A percentile compares a stretch with the other conserved stretches of the same genome.
phyloP scores from a whole-genome alignment of 352 stramenopile species.

The Hyaloperonospora brassicae region DNA sequence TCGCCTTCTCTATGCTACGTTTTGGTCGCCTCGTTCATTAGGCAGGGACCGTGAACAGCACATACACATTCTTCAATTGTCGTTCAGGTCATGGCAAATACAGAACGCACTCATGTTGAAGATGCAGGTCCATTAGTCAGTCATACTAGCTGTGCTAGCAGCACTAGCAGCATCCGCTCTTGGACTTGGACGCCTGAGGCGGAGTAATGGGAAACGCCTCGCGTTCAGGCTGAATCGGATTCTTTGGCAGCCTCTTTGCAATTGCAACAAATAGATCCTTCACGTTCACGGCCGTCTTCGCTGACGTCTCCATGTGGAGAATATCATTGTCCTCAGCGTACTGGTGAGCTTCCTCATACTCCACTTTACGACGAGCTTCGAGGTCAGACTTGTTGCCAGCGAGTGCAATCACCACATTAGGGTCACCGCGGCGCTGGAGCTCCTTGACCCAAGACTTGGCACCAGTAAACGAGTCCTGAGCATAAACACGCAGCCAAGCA shows the following conservation, averaged over 20 bases:
- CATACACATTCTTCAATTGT: conserved; percentile 9
- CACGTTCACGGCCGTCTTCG: conserved; percentile 99
- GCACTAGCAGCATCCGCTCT: conserved; percentile 73
- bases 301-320: conserved; percentile 98
- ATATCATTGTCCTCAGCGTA: conserved; percentile 99
- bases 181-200: conserved; percentile 66
- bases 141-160: conserved; percentile 14
- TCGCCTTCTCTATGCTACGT: conserved; percentile 8
- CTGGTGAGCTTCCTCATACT: conserved; percentile 94
- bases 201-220: conserved; percentile 82
- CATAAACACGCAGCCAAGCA: not conserved
- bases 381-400: conserved; percentile 98
- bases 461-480: conserved; percentile 92
- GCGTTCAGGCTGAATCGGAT: conserved; percentile 66
- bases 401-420: conserved; percentile 94
- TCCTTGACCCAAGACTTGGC: conserved; percentile 99
- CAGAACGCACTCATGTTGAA: conserved; percentile 22
- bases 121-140: conserved; percentile 28
- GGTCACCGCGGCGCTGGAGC: conserved; percentile 96
- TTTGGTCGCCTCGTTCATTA: conserved; percentile 11
- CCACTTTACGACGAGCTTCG: conserved; percentile 93
- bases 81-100: conserved; percentile 14
- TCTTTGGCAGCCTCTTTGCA: conserved; percentile 79
- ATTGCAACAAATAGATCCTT: conserved; percentile 99
- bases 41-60: conserved; percentile 6